A percentile compares a stretch with the other conserved stretches of the same genome.
phyloP scores from a whole-genome alignment of 768 basidiomycete species.

The Leccinum olivaceopallidum region DNA sequence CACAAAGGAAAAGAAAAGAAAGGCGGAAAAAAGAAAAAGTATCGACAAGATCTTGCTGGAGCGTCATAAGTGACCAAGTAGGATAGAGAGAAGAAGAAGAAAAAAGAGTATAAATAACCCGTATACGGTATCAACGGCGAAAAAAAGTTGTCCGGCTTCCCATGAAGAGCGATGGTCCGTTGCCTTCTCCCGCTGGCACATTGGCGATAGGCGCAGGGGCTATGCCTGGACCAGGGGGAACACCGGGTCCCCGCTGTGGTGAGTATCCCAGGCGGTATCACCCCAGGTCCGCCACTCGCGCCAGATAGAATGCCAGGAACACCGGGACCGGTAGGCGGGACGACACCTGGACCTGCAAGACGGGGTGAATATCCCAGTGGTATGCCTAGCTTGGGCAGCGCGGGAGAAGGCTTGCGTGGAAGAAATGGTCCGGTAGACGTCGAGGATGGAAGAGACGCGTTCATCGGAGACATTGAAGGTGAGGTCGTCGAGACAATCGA shows the following conservation, averaged over 20 bases:
- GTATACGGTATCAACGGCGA: slow-evolving; percentile 27
- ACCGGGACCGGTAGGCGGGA: background rate
- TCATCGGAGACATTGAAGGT: slow-evolving; percentile 21
- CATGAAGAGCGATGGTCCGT: slow-evolving; percentile 12
- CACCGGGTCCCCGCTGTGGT: slow-evolving; percentile 28
- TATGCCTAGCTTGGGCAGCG: slow-evolving; percentile 31
- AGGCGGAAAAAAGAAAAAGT: background rate
- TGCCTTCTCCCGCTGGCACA: slow-evolving; percentile 12
- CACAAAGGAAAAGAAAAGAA: background rate
- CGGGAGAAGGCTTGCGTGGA: slow-evolving; percentile 28
- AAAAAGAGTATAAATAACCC: background rate
- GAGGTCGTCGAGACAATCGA: slow-evolving; percentile 12
- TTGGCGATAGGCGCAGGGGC: slow-evolving; percentile 20
- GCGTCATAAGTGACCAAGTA: background rate
- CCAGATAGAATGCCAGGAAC: background rate
- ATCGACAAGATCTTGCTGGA: background rate
- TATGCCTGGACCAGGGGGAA: slow-evolving; percentile 31
- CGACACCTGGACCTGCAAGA: slow-evolving; percentile 26
- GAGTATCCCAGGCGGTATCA: slow-evolving; percentile 27
- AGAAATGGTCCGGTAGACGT: slow-evolving; percentile 22
- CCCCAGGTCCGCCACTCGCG: background rate
- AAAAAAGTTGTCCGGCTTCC: background rate
- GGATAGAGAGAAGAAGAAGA: background rate
- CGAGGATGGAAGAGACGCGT: slow-evolving; percentile 14
- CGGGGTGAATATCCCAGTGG: slow-evolving; percentile 30